phyloP scores from a whole-genome alignment of 2,329 filamentous ascomycete species.

The Microsporum audouinii region DNA sequence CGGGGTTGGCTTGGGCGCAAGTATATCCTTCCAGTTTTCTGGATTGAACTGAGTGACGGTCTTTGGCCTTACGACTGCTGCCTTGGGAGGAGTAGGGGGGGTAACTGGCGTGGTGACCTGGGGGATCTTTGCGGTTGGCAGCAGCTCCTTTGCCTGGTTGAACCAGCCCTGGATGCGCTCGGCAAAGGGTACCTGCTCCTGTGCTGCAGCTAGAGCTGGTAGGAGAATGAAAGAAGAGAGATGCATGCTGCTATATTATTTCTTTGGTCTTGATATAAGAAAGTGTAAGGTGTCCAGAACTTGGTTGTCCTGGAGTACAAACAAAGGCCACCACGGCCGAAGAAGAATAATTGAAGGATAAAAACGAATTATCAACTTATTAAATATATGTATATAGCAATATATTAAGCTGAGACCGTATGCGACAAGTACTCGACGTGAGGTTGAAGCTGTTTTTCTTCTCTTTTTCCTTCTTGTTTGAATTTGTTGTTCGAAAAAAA shows the following conservation, averaged over 20 bases:
- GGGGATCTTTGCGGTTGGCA: constrained; percentile 39
- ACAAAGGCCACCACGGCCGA: neutral
- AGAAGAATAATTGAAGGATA: neutral
- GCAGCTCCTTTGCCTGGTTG: constrained; percentile 43
- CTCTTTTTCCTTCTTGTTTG: neutral
- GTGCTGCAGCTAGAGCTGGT: constrained; percentile 56
- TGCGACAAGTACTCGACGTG: neutral
- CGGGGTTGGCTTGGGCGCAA: constrained; percentile 33
- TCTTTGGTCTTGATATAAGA: neutral
- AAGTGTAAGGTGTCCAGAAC: neutral
- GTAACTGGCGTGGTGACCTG: constrained; percentile 30
- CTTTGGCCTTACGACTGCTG: constrained; percentile 32
- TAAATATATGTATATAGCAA: neutral
- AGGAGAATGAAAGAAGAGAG: constrained; percentile 48
- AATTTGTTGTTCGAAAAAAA: neutral
- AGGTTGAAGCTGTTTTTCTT: neutral
- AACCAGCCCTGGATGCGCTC: constrained; percentile 39
- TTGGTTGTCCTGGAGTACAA: neutral
- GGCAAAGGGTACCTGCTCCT: constrained; percentile 45
- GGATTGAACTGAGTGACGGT: constrained; percentile 44
- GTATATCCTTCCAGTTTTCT: constrained; percentile 46
- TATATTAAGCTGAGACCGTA: neutral
- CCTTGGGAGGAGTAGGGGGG: constrained; percentile 34
- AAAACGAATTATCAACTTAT: neutral
- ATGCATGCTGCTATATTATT: constrained; percentile 12